Evolutionary conservation across 1,139 yeast species (phyloP).

Genomic region (Taphrina pruni): DNA sequence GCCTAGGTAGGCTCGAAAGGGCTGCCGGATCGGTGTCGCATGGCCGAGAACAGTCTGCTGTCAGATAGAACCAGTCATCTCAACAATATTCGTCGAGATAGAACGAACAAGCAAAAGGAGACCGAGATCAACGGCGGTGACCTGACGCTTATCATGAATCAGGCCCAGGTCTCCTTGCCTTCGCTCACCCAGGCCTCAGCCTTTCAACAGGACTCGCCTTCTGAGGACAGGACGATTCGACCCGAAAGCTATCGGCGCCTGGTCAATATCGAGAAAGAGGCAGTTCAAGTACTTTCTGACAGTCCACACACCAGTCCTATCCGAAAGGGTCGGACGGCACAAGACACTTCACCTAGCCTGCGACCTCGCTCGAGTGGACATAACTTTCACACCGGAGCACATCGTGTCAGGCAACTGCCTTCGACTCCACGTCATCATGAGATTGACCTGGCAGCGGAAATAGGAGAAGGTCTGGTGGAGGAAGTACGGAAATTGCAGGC

Average conservation of each 20-base stretch:
- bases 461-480: constrained; percentile 75
- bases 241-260: neutral
- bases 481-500: constrained; percentile 81
- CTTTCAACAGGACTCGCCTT: constrained; percentile 6
- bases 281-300: constrained; percentile 4
- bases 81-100: constrained; percentile 1
- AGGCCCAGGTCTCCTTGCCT: constrained; percentile 28
- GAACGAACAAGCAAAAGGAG: constrained; percentile 18
- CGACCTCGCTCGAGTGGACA: constrained; percentile 10
- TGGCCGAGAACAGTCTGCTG: constrained; percentile 1
- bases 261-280: constrained; percentile 5
- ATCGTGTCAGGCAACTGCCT: neutral
- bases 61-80: constrained; percentile 17
- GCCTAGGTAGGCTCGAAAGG: too few species aligned
- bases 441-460: constrained; percentile 78
- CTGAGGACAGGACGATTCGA: constrained; percentile 1
- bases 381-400: neutral
- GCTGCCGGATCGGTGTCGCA: neutral
- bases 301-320: constrained; percentile 1
- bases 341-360: constrained; percentile 8
- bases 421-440: constrained; percentile 54
- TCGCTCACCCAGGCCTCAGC: constrained; percentile 9
- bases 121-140: constrained; percentile 7
- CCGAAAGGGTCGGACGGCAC: neutral
- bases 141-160: constrained; percentile 8